Percentiles rank a stretch among this genome's conserved stretches.
These are phyloP conservation scores for Carpinus fangiana DNA, from an alignment of 306 rosid species.

Conservation along the genomic window DNA sequence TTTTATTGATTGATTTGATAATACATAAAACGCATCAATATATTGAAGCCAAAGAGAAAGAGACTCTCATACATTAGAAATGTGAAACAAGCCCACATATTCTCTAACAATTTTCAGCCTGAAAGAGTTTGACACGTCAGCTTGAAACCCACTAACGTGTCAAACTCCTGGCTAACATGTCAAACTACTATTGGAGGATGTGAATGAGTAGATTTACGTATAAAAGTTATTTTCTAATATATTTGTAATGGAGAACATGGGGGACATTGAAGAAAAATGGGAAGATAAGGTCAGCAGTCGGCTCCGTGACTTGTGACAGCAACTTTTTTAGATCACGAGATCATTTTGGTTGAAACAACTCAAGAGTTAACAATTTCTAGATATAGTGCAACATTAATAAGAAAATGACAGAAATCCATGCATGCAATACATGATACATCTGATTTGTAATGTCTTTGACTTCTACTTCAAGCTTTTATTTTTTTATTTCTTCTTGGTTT, in stretches of 20 bases:
- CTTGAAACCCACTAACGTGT: no score
- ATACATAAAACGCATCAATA: no score
- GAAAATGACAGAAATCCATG: neutral
- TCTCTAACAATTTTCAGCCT: no score
- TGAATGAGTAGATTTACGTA: no score
- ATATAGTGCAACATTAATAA: neutral
- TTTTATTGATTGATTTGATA: no score
- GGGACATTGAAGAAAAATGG: slow-evolving; percentile 29
- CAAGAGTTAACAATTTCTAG: neutral
- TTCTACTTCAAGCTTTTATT: neutral
- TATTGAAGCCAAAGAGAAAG: no score
- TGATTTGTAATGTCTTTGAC: slow-evolving; percentile 23
- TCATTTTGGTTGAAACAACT: slow-evolving; percentile 6
- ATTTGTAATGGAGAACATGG: slow-evolving; percentile 44
- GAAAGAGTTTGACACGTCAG: no score
- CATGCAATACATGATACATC: neutral
- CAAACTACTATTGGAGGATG: no score
- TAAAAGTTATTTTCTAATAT: no score
- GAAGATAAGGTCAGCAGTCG: slow-evolving; percentile 36
- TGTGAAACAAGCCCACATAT: no score
- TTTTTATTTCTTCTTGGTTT: neutral
- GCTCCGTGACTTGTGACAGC: slow-evolving; percentile 29
- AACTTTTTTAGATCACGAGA: slow-evolving; percentile 33
- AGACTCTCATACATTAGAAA: no score
- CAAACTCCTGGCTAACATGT: no score